Evolutionary conservation across 2,329 filamentous ascomycete genomes (phyloP), one percentile per base, ranked within the genome.

Genomic region (Chaetomium strumarium): DNA sequence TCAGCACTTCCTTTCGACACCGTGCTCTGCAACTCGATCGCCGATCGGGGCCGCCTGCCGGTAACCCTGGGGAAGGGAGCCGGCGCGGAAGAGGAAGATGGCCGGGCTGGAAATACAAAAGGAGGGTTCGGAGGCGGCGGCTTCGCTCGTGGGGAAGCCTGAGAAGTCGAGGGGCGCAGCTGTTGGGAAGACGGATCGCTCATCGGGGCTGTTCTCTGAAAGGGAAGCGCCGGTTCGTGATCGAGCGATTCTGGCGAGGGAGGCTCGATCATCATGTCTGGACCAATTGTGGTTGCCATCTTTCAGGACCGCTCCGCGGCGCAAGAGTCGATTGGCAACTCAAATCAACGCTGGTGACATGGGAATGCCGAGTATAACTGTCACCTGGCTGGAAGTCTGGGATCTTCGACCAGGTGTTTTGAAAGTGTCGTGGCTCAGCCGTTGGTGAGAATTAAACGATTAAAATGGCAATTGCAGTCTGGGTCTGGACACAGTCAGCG

Each of bases 61-160:
- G 71, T 72, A 0, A 74, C 67, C 55, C 78, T 70, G 9, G 78
- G 74, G 41, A 72, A 72, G 0, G 75, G 72, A 3, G 74, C 70
- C 2, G 76, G 72, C 3, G 75, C 72, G 1, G 76, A 74, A 17
- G 72, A 70, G 7, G 77, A 71, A 1, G 76, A 66, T 8, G 75
- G 68, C 42, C 71, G 68, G 19, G 73, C 68, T 1, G 83, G 84
- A 60, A 86, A 86, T 52, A 82, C 75, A 62, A 86, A 86, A 6
- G 76, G 77, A 30, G 84, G 83, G 49, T 86, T 86, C 43, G 82
- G 81, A 46, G 72, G 73, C 48, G 78, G 77, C 24, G 68, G 60
- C 20, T 67, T 65, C 39, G 65, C 63, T 48, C 64, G 65, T 47
- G 69, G 68, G 43, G 71, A 70, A 14, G 61, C 55, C 46, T 68